Evolutionary conservation across 768 basidiomycete species (phyloP), one percentile per base, ranked within the genome.

Genomic region (Mycena indigotica): DNA sequence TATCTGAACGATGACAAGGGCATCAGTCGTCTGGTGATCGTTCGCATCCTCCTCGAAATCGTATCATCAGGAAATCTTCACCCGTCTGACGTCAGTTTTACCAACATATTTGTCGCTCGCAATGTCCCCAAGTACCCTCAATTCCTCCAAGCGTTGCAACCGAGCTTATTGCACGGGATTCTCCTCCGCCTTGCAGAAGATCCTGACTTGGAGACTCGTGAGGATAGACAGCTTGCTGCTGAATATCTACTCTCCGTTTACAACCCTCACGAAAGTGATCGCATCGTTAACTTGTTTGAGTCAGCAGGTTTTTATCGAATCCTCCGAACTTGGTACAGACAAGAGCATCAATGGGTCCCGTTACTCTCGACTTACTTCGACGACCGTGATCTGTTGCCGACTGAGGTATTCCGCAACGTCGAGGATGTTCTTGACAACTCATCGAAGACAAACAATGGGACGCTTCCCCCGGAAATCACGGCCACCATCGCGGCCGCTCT

Each of bases 71-170:
- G 73, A 23, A 77, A 79, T 49, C 72, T 94, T 25, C 73, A 84
- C 0, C 71, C 82, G 26, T 72, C 80, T 38, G 93, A 92, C 68
- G 74, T 77, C 56, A 94, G 91, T 3, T 91, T 99, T 70, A 80
- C 96, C 50, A 86, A 95, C 67, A 98, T 99, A 59, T 99, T 99
- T 73, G 82, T 98, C 55, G 93, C 97, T 3, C 88, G 95, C 57
- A 99, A 98, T 70, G 85, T 97, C 12, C 93, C 97, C 0, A 98
- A 98, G 74, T 99, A 98, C 73, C 86, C 90, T 1, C 95, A 97
- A 72, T 93, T 87, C 70, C 80, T 94, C 48, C 72, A 82, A 60
- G 77, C 94, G 39, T 73, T 87, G 23, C 61, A 63, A 0, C 83
- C 88, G 1, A 86, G 82, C 58, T 76, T 82, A 3, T 77, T 95